Evolutionary conservation across 176 grass and related monocot genomes (phyloP).

Genomic region (Phragmites australis): DNA sequence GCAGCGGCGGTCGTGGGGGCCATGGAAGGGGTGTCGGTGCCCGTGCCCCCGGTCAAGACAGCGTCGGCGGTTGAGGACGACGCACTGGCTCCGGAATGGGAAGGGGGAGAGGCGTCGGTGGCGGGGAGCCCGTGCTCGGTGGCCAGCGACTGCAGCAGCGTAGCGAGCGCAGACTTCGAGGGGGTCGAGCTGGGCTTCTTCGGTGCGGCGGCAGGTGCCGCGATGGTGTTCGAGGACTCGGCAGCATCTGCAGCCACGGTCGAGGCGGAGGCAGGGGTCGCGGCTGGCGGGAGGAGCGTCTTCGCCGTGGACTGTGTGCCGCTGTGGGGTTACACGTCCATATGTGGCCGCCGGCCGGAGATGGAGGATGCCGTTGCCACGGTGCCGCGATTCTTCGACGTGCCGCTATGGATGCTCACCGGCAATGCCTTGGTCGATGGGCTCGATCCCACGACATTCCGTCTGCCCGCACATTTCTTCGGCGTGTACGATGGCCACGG

Average conservation of each 20-base stretch:
- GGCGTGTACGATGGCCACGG: slow-evolving; percentile 92
- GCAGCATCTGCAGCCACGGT: slow-evolving; percentile 38
- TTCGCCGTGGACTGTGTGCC: slow-evolving; percentile 63
- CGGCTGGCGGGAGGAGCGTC: slow-evolving; percentile 50
- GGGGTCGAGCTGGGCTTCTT: slow-evolving; percentile 39
- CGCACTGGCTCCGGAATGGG: slow-evolving; percentile 7
- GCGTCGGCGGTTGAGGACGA: slow-evolving; percentile 36
- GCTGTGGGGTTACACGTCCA: slow-evolving; percentile 69
- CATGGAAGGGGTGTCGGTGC: slow-evolving; percentile 39
- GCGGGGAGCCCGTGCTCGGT: slow-evolving; percentile 70
- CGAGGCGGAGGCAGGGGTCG: slow-evolving; percentile 52
- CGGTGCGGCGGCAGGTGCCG: slow-evolving; percentile 4
- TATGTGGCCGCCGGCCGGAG: slow-evolving; percentile 60
- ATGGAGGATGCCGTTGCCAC: slow-evolving; percentile 68
- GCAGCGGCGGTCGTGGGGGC: slow-evolving; percentile 22
- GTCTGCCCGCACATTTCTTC: slow-evolving; percentile 67
- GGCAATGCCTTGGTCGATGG: slow-evolving; percentile 49
- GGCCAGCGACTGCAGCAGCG: slow-evolving; percentile 65
- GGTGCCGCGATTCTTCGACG: slow-evolving; percentile 57
- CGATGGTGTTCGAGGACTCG: slow-evolving; percentile 46
- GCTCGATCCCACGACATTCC: slow-evolving; percentile 56
- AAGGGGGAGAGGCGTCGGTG: slow-evolving; percentile 36
- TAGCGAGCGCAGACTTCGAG: slow-evolving; percentile 61
- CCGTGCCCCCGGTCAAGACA: slow-evolving; percentile 38
- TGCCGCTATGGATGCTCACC: slow-evolving; percentile 75